phyloP scores from a whole-genome alignment of 352 stramenopile genomes.

The Globisporangium spinosum region DNA sequence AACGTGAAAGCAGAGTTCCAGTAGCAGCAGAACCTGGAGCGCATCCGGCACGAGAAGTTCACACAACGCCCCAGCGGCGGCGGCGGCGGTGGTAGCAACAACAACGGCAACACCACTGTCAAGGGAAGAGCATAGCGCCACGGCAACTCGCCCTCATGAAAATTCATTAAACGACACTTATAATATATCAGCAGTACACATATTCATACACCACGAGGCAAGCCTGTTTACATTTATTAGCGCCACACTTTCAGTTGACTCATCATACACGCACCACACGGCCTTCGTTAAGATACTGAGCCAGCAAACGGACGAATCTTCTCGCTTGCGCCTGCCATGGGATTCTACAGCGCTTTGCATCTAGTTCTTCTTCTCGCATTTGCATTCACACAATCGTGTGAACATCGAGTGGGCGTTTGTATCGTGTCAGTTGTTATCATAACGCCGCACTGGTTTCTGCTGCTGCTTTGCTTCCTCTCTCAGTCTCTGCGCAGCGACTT shows the following conservation, averaged over 20 bases:
- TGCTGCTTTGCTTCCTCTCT: neutral
- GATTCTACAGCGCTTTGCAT: neutral
- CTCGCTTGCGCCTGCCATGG: neutral
- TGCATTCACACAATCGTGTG: neutral
- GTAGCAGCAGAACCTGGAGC: constrained; percentile 92
- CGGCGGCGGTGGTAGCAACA: neutral
- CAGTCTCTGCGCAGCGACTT: constrained; percentile 73
- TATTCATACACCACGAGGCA: neutral
- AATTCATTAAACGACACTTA: neutral
- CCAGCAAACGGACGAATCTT: neutral
- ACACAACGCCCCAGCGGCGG: constrained; percentile 35
- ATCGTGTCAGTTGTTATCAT: neutral
- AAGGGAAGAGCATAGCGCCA: constrained; percentile 14
- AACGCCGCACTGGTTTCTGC: neutral
- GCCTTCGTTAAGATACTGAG: neutral
- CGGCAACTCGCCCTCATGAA: neutral
- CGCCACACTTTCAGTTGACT: neutral
- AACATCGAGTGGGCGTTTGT: neutral
- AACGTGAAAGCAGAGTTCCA: constrained; percentile 95
- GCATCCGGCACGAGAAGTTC: constrained; percentile 85
- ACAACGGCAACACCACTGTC: constrained; percentile 12
- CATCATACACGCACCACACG: neutral
- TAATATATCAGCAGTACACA: constrained; percentile 10
- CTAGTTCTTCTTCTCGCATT: neutral
- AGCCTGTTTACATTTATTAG: constrained; percentile 5